Evolutionary conservation across 1,284 basidiomycete genomes (phyloP).

Genomic region (Chiua sp.): DNA sequence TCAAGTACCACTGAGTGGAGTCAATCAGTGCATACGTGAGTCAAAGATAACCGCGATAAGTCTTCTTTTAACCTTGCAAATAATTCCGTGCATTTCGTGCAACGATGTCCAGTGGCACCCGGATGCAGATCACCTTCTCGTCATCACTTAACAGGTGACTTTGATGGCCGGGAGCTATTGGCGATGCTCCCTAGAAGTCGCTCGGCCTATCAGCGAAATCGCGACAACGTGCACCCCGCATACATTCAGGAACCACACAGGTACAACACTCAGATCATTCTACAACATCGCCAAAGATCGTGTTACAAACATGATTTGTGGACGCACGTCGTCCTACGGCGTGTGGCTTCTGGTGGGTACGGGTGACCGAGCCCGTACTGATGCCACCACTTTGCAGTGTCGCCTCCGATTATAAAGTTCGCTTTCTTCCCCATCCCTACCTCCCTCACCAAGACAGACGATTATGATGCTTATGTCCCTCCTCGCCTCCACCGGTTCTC

Average conservation of each 20-base stretch:
- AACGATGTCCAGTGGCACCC: too few relatives aligned
- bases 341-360: neutral
- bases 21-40: too few relatives aligned
- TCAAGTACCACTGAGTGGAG: too few relatives aligned
- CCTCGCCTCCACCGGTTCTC: conserved; percentile 19
- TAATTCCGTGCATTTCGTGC: too few relatives aligned
- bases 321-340: neutral
- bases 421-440: neutral
- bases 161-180: neutral
- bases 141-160: neutral
- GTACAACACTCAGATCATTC: neutral
- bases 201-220: neutral
- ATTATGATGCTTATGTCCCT: conserved; percentile 14
- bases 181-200: neutral
- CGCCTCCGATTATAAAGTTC: neutral
- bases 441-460: neutral
- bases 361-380: neutral
- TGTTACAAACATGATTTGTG: neutral
- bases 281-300: neutral
- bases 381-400: neutral
- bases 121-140: too few relatives aligned
- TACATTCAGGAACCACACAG: neutral
- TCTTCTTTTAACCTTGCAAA: too few relatives aligned
- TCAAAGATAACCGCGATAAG: too few relatives aligned
- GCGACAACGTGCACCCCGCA: neutral